These are phyloP conservation scores for Sphagnum fallax DNA, from an alignment of 228 moss, liverwort and hornwort genomes.

Conservation along the genomic window DNA sequence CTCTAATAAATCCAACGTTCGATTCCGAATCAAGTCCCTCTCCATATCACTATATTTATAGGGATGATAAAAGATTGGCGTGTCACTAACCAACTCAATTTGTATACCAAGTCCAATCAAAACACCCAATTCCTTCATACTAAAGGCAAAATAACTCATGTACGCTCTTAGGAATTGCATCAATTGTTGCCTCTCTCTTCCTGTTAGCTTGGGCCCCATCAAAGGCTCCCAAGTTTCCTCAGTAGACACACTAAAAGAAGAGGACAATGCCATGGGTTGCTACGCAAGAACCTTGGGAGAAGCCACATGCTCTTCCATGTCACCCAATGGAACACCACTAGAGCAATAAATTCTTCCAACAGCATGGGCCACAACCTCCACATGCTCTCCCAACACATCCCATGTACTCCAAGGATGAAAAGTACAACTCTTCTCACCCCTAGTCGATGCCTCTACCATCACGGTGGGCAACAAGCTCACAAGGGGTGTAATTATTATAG, in stretches of 20 bases:
- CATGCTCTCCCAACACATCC: no score
- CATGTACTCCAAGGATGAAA: no score
- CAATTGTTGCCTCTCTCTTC: accelerated
- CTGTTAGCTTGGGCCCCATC: neutral
- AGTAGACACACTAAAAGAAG: neutral
- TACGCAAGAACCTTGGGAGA: neutral
- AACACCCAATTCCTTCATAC: neutral
- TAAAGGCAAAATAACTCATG: constrained; percentile 2
- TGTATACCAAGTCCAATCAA: neutral
- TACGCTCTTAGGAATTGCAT: neutral
- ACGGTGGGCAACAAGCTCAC: no score
- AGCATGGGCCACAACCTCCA: no score
- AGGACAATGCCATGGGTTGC: neutral
- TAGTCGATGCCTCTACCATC: no score
- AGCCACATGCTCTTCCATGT: no score
- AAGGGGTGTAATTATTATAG: no score
- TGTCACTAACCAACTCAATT: neutral
- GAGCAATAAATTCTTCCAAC: no score
- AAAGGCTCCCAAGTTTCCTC: neutral
- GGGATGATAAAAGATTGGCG: neutral
- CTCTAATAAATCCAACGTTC: neutral
- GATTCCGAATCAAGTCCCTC: neutral
- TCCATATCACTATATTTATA: constrained; percentile 7
- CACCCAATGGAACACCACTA: no score
- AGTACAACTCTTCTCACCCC: no score